Base-by-base conservation (phyloP, 1,284 basidiomycete species). In the Inonotus obliquus region DNA sequence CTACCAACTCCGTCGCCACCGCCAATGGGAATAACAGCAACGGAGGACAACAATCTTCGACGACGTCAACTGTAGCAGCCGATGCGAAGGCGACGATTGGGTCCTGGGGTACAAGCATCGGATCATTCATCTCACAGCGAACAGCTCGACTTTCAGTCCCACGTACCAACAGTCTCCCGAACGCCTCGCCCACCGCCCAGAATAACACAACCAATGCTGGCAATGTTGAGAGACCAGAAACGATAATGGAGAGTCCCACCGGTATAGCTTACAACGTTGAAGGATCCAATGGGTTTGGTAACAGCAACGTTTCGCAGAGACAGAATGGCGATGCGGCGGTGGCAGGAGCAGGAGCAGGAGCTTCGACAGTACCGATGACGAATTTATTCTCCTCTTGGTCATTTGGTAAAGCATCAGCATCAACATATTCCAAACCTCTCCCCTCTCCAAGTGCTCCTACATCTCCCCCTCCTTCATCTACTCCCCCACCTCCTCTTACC, bases 81-180 rank as follows among this genome's bases (percentile, higher is more conserved):
- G 70, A 75, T 60, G 69, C 74, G 63, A 73, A 76, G 69, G 69
- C 76, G 64, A 70, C 75, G 35, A 37, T 77, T 66, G 69, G 75
- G 27, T 69, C 78, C 17, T 84, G 86, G 80, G 80, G 87, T 48
- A 73, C 79, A 14, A 82, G 83, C 19, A 76, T 89, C 63, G 83
- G 87, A 13, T 84, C 86, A 1, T 85, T 89, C 69, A 79, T 82
- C 72, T 70, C 79, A 17, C 72, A 66, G 45, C 73, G 77, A 4
- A 66, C 77, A 6, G 58, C 73, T 4, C 72, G 78, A 19, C 70
- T 78, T 54, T 76, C 79, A 7, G 62, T 69, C 4, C 61, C 65
- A 5, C 65, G 66, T 11, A 63, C 47, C 19, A 37, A 32, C 14
- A 63, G 54, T n/a, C 45, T 17, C 4, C 29, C 38, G 14, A 53